Base-by-base conservation (phyloP, 352 stramenopile genomes). In the Phytophthora ohioensis region DNA sequence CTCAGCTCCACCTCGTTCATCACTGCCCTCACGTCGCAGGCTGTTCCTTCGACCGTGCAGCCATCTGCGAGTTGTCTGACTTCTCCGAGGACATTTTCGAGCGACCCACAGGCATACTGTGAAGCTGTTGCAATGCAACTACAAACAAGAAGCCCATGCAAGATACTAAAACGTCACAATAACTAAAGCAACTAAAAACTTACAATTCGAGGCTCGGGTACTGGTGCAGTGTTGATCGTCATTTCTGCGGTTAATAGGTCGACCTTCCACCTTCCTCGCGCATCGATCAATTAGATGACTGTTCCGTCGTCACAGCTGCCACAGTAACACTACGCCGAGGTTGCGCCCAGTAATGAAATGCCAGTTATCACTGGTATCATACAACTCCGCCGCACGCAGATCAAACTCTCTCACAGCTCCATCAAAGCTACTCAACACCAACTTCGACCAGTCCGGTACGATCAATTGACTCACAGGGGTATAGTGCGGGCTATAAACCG, bases 221-320 rank as follows among this genome's bases (percentile, higher is more conserved):
- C 54, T 85, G 73, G 49, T 90, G 78, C n/a, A 96, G 89, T 96
- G 60, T 96, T 94, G 54, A 95, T 77, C 75, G 94, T 96, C 65
- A 94, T 95, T 53, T 94, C 89, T 96, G 89, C 17, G 93, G 62
- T 11, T 68, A 9, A 54, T 84, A 94, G 10, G 34, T 70, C 5
- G 76, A 72, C 12, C 70, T 67, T 46, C 71, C 30, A 58, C 58
- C 8, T 57, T 67, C 4, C 31, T 11, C n/a, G 76, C 58, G 11
- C 89, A 81, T 32, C 69, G 69, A 56, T 96, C 89, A 38, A 94
- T 64, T 4, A 67, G 60, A 38, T 77, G 82, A 3, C 73, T 6
- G 69, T 69, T 3, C 89, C 89, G 46, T 94, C 85, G 35, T 94
- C 85, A 30, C 79, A 80, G 49, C 86, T 93, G n/a, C 78, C 63